Base-by-base conservation (phyloP, 495 filamentous ascomycete species). In the Physcia stellaris region DNA sequence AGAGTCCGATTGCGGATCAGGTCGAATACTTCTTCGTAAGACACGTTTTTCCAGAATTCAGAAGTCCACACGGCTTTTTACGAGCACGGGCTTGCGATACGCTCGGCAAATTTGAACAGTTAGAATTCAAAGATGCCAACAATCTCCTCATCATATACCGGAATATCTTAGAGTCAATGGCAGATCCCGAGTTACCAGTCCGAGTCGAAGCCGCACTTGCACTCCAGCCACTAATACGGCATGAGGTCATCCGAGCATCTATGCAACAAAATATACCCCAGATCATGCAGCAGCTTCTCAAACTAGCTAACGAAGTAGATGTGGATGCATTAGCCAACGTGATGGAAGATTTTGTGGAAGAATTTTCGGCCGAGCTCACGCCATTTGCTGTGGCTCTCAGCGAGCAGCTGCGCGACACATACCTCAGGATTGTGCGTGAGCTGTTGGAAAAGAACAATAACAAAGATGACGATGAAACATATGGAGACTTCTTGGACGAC, bases 331-430 rank as follows among this genome's bases (percentile, higher is more conserved):
- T 94, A 15, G 85, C 86, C n/a, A 94, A 94, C 48, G 86, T 94
- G n/a, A 94, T 94, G 90, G 90, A 98, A 56, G 92, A 98, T 50
- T 96, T 96, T 55, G 90, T 98, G 35, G 90, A 98, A 57, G 90
- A 96, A 0, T 98, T 98, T 58, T 87, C 90, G 13, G 64, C 83
- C 2, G 92, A 98, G 54, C 69, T 98, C 36, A 98, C 90, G 1
- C 90, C 90, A 6, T 98, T 98, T 53, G 90, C 90, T n/a, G 92
- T 96, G 12, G 88, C 92, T 4, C 67, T 98, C 28, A 94, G 85
- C 50, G 86, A 98, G 64, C 90, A 98, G 58, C 68, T 98, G 16
- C 79, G 88, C 20, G 90, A 98, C 54, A 98, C 90, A 0, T 98
- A 98, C 50, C 70, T 98, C 46, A 75, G 92, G 32, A 94, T 98